Evolutionary conservation across 805 yeast genomes (phyloP), one percentile per base, ranked within the genome.

Genomic region (Saturnispora besseyi): DNA sequence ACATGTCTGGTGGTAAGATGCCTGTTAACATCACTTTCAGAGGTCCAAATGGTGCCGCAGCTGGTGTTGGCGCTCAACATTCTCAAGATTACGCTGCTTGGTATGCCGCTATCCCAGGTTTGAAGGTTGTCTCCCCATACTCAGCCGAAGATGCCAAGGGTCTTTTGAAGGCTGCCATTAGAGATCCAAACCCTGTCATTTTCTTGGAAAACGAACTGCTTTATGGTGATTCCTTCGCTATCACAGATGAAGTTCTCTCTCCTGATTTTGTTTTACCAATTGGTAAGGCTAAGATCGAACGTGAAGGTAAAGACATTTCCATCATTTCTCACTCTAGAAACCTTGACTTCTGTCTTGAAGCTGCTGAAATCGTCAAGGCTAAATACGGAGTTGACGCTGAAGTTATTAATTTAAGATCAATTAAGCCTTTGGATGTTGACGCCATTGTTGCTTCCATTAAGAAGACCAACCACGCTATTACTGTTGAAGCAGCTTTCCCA

Each of bases 11-110:
- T 69, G 99, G 99, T 77, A 86, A 82, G 56, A 96, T 90, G 73
- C 91, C 91, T 55, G 90, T 97, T 77, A 90, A 87, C 73, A 87
- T 91, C 65, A 90, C 96, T 49, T 93, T 93, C 78, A 84, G 99
- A 74, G 99, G 99, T 64, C 98, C 99, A 55, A 93, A 93, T 71
- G 99, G 99, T 72, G 96, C 99, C 45, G 96, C 99, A 60, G 97
- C 97, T 45, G 98, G 98, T 80, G 99, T 93, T 60, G 99, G 81
- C 62, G 99, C 99, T 52, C 99, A 93, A 74, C 99, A 93, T 75
- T 93, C 99, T 28, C 99, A 93, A 75, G 95, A 89, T 74, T 93
- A 81, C 70, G 78, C 96, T 50, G 89, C 96, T 49, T 93, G 99
- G 99, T 93, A 93, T 73, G 98, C 96, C 58, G 76, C 95, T 47